Conservation (phyloP, 306 rosid species). For the Arachis stenosperma region DNA sequence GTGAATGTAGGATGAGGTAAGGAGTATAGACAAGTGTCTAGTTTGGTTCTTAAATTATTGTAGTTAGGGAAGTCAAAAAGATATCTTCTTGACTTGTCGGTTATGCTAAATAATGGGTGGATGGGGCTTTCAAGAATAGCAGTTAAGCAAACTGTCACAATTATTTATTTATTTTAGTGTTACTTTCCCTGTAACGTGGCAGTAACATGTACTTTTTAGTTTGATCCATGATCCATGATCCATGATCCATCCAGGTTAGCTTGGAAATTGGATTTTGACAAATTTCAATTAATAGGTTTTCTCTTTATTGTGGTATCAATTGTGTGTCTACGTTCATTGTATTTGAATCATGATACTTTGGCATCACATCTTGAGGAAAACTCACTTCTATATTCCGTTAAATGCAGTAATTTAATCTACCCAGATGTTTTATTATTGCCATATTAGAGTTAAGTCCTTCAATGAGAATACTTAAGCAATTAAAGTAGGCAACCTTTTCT, state of each 20-base stretch:
- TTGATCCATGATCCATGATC: not conserved
- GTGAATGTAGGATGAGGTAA: conserved; percentile 13
- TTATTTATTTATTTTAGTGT: not conserved
- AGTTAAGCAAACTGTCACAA: not conserved
- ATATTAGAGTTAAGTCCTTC: not conserved
- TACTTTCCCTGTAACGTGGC: conserved; percentile 28
- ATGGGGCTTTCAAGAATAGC: not conserved
- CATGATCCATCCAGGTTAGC: not conserved
- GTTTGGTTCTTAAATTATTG: conserved; percentile 9
- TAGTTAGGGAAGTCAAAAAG: not conserved
- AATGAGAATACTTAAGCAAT: not conserved
- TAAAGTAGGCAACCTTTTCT: too few relatives aligned
- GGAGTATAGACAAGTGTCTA: conserved; percentile 3
- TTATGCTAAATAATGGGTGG: conserved; percentile 31
- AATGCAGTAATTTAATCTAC: too few relatives aligned
- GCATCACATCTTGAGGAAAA: too few relatives aligned
- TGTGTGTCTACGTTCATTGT: too few relatives aligned
- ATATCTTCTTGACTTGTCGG: not conserved
- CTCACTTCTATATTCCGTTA: too few relatives aligned
- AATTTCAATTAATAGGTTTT: not conserved
- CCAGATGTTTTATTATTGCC: too few relatives aligned
- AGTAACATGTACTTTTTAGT: conserved; percentile 4
- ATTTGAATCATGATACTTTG: too few relatives aligned
- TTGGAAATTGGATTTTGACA: not conserved
- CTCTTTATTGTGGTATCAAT: too few relatives aligned